Base-by-base conservation (phyloP, 2,329 filamentous ascomycete species). In the Venturia pyrina region DNA sequence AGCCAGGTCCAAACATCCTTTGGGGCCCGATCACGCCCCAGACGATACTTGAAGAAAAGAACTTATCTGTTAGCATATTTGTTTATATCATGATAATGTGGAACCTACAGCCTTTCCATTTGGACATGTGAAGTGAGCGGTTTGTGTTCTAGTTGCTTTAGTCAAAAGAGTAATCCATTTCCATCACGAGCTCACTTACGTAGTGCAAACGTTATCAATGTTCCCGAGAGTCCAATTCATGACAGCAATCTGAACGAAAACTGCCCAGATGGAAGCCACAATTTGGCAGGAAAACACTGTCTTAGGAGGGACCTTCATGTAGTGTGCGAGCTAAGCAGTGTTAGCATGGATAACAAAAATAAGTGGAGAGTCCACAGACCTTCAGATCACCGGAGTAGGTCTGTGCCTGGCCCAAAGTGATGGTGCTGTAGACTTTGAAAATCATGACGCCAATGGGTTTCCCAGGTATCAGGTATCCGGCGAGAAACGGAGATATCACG, bases 251-350 rank as follows among this genome's bases (percentile, higher is more conserved):
- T 89, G 87, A 44, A 89, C 83, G 68, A 89, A 82, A 74, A 85
- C 88, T 0, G 85, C 86, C 71, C 88, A 81, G 0, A 87, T 83
- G 0, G 86, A 88, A 10, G 87, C 86, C 1, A 87, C 82, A 5
- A 89, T 82, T 72, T 89, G 87, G 5, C 82, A 81, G 75, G 83
- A 80, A 75, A 89, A 89, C 78, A 88, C 87, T 19, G 84, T 87
- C 21, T 85, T 80, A 13, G 86, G 87, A 0, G 87, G 87, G 10
- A 84, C 75, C 71, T 83, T 84, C 78, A 84, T 81, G 68, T 80
- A 79, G 5, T 79, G 74, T 0, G 79, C 82, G 19, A 84, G 75
- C 70, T 84, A 83, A 70, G 83, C 76, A 68, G 83, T 80, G 19
- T 77, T 75, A 0, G 79, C 75, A 68, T 81, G 82, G 56, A 78